Percentiles rank a stretch among this genome's conserved stretches.
phyloP scores from a whole-genome alignment of 306 rosid species.

The Nissolia schottii region DNA sequence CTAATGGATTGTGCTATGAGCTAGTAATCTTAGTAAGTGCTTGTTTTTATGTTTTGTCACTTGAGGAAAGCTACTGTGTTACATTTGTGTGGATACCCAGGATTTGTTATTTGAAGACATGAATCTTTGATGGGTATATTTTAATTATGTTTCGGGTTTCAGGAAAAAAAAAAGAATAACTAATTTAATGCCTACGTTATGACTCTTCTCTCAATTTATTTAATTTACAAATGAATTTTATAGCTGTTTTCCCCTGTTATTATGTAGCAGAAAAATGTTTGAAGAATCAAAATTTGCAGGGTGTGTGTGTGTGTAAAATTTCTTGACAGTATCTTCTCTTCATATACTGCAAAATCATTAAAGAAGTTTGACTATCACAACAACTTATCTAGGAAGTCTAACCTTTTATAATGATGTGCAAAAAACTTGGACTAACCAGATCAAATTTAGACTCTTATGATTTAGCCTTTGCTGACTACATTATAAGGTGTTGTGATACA shows the following conservation, averaged over 20 bases:
- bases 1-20: background rate
- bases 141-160: background rate
- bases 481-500: background rate
- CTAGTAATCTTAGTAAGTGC: background rate
- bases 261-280: background rate
- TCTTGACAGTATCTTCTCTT: background rate
- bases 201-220: background rate
- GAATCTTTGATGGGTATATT: background rate
- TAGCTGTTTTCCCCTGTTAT: background rate
- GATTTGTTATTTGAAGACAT: background rate
- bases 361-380: background rate
- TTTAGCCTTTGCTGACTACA: background rate
- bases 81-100: background rate
- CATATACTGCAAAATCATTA: background rate
- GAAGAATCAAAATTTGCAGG: background rate
- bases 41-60: background rate
- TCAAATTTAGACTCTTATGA: background rate
- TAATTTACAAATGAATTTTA: background rate
- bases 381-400: background rate
- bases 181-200: background rate
- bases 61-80: background rate
- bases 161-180: background rate
- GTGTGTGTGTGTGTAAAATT: background rate
- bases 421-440: background rate
- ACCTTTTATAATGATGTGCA: background rate